Evolutionary conservation across 768 basidiomycete species (phyloP), one percentile per base, ranked within the genome.

Genomic region (Naganishia vishniacii): DNA sequence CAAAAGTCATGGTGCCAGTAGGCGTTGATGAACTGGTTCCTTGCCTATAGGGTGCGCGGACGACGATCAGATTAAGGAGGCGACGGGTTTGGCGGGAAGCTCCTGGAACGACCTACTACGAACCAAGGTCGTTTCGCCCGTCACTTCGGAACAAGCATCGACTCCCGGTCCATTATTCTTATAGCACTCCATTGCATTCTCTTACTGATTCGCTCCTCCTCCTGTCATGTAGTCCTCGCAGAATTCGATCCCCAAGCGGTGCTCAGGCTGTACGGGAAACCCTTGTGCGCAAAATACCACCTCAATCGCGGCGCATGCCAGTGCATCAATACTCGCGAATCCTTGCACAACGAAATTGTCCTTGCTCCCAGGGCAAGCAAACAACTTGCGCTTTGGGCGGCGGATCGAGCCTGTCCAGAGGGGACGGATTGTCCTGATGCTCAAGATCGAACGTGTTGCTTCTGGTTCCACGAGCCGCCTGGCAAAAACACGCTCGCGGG

Each of bases 201-300:
- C 34, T 15, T 7, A 7, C 34, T 37, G 34, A 37, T 15, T 15
- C 34, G 34, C 15, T 7, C 7, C 34, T 15, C 7, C 7, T 15
- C 7, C 34, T 15, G 7, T 15, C 34, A 7, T 15, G 15, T 15
- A 37, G 34, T 37, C 34, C 7, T 37, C 7, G 15, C 15, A 37
- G 34, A 7, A 37, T 37, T 37, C 34, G 34, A 37, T 15, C 34
- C 34, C 34, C 8, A 37, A 37, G 34, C 28, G 18, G 34, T 41
- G 2, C 37, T 56, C 12, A 20, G 11, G 12, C 20, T 23, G 9
- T 56, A 40, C 37, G 37, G 37, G 16, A 56, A 41, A 40, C 53
- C 53, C 18, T 20, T 56, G 2, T 56, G 53, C 23, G 34, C 53
- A 11, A 56, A 56, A 56, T 56, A 56, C 37, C 53, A 56, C 37